These are phyloP conservation scores for Tetracentron sinense DNA, from an alignment of 164 flowering plant genomes.

Conservation along the genomic window DNA sequence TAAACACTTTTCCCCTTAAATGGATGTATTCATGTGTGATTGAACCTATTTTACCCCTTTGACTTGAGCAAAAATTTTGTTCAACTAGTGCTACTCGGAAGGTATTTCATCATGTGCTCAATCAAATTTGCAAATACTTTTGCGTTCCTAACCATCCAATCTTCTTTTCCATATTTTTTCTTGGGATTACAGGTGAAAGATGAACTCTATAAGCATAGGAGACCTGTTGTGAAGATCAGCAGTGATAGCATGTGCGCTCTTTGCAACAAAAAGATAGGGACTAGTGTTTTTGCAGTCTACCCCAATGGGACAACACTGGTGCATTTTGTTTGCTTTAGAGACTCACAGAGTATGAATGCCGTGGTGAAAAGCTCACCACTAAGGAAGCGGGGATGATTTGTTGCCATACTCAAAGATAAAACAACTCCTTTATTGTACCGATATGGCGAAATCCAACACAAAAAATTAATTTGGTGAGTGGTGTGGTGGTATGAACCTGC, in stretches of 20 bases:
- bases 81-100: background rate
- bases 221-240: constrained; percentile 62
- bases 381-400: constrained; percentile 39
- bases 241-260: constrained; percentile 87
- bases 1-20: too few species aligned
- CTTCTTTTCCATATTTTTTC: background rate
- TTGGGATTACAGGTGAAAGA: constrained; percentile 70
- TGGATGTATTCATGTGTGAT: too few species aligned
- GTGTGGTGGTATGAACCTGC: too few species aligned
- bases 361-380: constrained; percentile 49
- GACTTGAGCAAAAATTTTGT: too few species aligned
- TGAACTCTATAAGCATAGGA: constrained; percentile 71
- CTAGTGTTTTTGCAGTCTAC: constrained; percentile 93
- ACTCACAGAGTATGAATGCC: constrained; percentile 90
- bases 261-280: constrained; percentile 90
- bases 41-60: background rate
- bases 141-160: background rate
- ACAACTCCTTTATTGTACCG: too few species aligned
- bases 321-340: constrained; percentile 95
- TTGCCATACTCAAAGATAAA: background rate
- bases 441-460: too few species aligned
- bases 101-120: background rate
- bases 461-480: too few species aligned
- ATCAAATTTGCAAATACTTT: background rate
- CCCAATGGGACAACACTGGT: constrained; percentile 91